Percentiles rank a stretch among this genome's conserved stretches.
These are phyloP conservation scores for Blakeslea trispora DNA, from an alignment of 371 early-diverging fungal species.

Conservation along the genomic window DNA sequence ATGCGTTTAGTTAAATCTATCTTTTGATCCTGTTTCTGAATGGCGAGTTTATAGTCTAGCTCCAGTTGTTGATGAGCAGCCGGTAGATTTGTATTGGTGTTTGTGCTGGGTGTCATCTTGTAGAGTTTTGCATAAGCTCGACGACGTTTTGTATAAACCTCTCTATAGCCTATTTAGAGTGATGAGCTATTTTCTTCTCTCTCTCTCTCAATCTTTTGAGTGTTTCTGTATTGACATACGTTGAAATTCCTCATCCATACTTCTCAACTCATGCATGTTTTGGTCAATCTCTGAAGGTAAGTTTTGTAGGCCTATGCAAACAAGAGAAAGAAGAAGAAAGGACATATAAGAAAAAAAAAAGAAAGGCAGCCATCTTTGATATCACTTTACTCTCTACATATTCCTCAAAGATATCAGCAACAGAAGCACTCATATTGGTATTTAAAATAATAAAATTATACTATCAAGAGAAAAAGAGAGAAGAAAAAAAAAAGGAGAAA, in stretches of 20 bases:
- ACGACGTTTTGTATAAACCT: constrained; percentile 27
- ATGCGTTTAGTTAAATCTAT: constrained; percentile 50
- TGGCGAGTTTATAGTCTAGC: constrained; percentile 46
- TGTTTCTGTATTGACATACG: constrained; percentile 10
- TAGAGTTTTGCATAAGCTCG: constrained; percentile 20
- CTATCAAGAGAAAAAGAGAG: too few relatives aligned
- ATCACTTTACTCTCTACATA: constrained; percentile 51
- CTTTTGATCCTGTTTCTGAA: constrained; percentile 55
- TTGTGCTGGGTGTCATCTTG: constrained; percentile 5
- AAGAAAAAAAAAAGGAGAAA: too few relatives aligned
- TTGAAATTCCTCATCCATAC: constrained; percentile 60
- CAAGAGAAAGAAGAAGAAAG: not conserved
- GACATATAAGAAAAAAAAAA: too few relatives aligned
- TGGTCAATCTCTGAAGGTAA: constrained; percentile 56
- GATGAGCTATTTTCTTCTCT: not conserved
- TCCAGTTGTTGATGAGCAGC: constrained; percentile 38
- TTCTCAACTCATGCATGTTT: constrained; percentile 55
- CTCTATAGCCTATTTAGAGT: constrained; percentile 22
- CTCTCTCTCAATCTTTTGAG: not conserved
- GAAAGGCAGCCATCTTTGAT: too few relatives aligned
- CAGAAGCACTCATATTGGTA: constrained; percentile 39
- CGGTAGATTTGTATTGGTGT: constrained; percentile 16
- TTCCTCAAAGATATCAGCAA: constrained; percentile 54
- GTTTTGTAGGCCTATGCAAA: constrained; percentile 42
- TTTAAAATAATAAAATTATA: too few relatives aligned